Conservation (phyloP, 169 alveolate species). For the Plasmodium adleri region DNA sequence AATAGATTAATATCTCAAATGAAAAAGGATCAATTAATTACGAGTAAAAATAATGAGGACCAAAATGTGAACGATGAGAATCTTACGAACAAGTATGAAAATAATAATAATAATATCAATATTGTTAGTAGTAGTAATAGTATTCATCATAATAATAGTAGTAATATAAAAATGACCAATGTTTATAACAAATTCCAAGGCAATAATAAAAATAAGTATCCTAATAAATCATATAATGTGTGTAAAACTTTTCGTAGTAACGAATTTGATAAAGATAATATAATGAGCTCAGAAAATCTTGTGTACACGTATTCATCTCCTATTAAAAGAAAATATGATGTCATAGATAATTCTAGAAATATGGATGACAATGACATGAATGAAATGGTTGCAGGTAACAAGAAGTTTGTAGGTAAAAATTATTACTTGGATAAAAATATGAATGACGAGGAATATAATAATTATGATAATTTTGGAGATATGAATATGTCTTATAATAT, state of each 20-base stretch:
- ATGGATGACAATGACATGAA: conserved; percentile 17
- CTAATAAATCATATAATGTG: background rate
- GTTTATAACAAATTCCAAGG: conserved; percentile 5
- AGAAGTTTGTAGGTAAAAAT: conserved; percentile 19
- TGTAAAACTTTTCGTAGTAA: too few relatives aligned
- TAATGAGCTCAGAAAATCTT: conserved; percentile 4
- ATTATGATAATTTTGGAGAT: background rate
- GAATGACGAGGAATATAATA: conserved; percentile 10
- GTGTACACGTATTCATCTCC: conserved; percentile 39
- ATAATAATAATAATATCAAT: too few relatives aligned
- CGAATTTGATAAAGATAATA: background rate
- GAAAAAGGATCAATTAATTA: too few relatives aligned
- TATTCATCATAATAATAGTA: background rate
- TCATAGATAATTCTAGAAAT: conserved; percentile 20
- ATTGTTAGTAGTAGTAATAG: background rate
- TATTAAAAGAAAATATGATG: conserved; percentile 63
- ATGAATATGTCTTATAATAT: background rate
- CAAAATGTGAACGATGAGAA: too few relatives aligned
- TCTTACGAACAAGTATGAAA: too few relatives aligned
- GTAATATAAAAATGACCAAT: background rate
- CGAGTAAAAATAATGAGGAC: too few relatives aligned
- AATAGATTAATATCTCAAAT: too few relatives aligned
- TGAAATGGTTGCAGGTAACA: conserved; percentile 8
- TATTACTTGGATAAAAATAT: conserved; percentile 22
- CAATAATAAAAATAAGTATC: background rate